phyloP scores from a whole-genome alignment of 768 basidiomycete genomes.

The Suillus spraguei region DNA sequence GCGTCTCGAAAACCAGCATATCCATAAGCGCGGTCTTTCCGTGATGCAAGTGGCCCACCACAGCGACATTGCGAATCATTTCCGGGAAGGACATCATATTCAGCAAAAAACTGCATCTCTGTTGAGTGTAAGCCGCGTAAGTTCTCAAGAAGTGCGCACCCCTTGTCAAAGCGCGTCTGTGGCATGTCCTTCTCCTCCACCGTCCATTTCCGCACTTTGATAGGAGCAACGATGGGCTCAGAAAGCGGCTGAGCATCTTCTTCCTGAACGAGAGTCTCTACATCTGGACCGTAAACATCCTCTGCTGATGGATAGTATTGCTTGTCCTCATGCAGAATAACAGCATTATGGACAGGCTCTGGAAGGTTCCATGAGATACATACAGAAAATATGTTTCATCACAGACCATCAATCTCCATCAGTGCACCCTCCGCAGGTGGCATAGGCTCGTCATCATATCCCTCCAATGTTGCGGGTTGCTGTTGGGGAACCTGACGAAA shows the following conservation, averaged over 20 bases:
- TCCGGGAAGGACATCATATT: slow-evolving; percentile 91
- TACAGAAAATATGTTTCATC: neutral
- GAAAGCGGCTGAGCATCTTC: slow-evolving; percentile 95
- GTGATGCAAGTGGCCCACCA: slow-evolving; percentile 96
- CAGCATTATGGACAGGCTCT: slow-evolving; percentile 82
- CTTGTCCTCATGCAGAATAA: slow-evolving; percentile 95
- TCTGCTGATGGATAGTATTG: slow-evolving; percentile 94
- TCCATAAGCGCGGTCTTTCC: slow-evolving; percentile 97
- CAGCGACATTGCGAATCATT: slow-evolving; percentile 94
- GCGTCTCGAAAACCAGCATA: slow-evolving; percentile 97
- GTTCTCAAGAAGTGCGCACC: slow-evolving; percentile 50
- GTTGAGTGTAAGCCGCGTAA: slow-evolving; percentile 11
- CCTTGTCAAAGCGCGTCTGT: slow-evolving; percentile 96
- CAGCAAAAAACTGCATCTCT: slow-evolving; percentile 72
- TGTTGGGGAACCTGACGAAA: slow-evolving; percentile 41
- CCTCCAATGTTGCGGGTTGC: slow-evolving; percentile 68
- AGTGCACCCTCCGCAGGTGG: slow-evolving; percentile 58
- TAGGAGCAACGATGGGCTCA: slow-evolving; percentile 93
- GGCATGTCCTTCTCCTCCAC: slow-evolving; percentile 96
- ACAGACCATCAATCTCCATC: slow-evolving; percentile 85
- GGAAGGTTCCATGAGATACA: slow-evolving; percentile 17
- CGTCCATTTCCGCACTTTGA: slow-evolving; percentile 93
- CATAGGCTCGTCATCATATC: slow-evolving; percentile 75
- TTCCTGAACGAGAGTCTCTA: slow-evolving; percentile 97
- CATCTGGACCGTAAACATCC: slow-evolving; percentile 91